Conservation (phyloP, 192 early-diverging fungal genomes). For the Mortierella hygrophila region DNA sequence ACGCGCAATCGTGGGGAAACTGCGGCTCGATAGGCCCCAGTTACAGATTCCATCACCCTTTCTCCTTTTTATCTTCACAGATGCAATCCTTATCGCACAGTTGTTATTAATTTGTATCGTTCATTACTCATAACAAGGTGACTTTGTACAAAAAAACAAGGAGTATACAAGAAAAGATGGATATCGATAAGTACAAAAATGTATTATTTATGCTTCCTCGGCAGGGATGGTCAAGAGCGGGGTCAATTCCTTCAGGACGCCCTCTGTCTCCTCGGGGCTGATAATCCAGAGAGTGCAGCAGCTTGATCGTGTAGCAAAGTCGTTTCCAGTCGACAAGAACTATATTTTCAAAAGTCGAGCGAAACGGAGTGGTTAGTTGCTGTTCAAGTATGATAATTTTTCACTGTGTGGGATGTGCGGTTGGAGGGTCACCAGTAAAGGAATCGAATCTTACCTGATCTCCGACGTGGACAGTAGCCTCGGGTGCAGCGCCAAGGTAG, state of each 20-base stretch:
- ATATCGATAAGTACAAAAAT: background rate
- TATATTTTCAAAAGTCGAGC: constrained; percentile 17
- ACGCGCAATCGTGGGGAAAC: background rate
- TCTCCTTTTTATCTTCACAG: background rate
- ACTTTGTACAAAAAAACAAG: background rate
- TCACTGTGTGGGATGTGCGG: too few species aligned
- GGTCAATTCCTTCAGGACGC: constrained; percentile 75
- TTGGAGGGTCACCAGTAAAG: background rate
- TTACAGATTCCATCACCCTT: background rate
- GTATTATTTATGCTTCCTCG: constrained; percentile 15
- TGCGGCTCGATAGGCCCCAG: background rate
- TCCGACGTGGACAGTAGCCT: constrained; percentile 86
- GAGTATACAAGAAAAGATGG: background rate
- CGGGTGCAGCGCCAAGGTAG: constrained; percentile 68
- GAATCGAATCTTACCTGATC: constrained; percentile 70
- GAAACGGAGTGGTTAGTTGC: background rate
- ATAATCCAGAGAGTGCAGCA: constrained; percentile 94
- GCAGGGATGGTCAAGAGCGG: constrained; percentile 52
- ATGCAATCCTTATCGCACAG: background rate
- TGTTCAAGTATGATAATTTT: background rate
- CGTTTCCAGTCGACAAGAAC: constrained; percentile 94
- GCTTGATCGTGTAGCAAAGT: constrained; percentile 84
- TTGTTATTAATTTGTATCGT: background rate
- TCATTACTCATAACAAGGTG: background rate
- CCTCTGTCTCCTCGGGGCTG: constrained; percentile 86